Evolutionary conservation across 2,329 filamentous ascomycete species (phyloP).

Genomic region (Ophiostoma ulmi): DNA sequence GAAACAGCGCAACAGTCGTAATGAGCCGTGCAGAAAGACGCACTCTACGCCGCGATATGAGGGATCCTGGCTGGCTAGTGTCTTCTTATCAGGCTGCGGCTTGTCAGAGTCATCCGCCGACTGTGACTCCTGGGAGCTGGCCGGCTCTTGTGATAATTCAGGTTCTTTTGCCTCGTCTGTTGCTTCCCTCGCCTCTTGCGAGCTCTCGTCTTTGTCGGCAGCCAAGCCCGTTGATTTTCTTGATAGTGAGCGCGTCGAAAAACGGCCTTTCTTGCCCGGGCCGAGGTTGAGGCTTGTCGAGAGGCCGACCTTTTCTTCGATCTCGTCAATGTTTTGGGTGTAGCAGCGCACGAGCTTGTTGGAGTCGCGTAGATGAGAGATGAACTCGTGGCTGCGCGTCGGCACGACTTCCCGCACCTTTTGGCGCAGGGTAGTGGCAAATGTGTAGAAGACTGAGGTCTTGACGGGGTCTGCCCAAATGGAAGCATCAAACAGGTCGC

Average conservation of each 20-base stretch:
- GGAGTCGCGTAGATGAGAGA: constrained; percentile 60
- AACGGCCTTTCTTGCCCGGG: constrained; percentile 56
- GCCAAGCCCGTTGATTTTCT: constrained; percentile 18
- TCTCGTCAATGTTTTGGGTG: constrained; percentile 70
- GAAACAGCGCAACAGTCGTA: constrained; percentile 60
- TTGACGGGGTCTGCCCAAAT: constrained; percentile 64
- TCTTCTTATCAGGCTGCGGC: not conserved
- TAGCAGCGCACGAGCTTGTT: constrained; percentile 67
- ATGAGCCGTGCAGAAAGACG: constrained; percentile 68
- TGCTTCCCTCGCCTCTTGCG: not conserved
- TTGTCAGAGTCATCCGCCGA: not conserved
- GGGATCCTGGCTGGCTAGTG: constrained; percentile 20
- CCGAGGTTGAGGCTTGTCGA: constrained; percentile 58
- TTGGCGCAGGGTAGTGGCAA: constrained; percentile 61
- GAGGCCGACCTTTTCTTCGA: constrained; percentile 65
- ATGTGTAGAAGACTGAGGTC: constrained; percentile 67
- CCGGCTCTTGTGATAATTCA: not conserved
- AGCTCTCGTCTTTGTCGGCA: constrained; percentile 5
- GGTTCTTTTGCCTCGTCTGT: not conserved
- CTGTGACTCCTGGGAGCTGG: constrained; percentile 17
- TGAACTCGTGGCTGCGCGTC: constrained; percentile 63
- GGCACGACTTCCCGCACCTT: constrained; percentile 59
- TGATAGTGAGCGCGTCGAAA: constrained; percentile 40
- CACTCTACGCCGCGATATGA: constrained; percentile 52
- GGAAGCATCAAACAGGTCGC: constrained; percentile 65